Percentiles rank a stretch among this genome's conserved stretches.
Evolutionary conservation across 345 rosid species (phyloP).

Genomic region (Rhizophora apiculata): DNA sequence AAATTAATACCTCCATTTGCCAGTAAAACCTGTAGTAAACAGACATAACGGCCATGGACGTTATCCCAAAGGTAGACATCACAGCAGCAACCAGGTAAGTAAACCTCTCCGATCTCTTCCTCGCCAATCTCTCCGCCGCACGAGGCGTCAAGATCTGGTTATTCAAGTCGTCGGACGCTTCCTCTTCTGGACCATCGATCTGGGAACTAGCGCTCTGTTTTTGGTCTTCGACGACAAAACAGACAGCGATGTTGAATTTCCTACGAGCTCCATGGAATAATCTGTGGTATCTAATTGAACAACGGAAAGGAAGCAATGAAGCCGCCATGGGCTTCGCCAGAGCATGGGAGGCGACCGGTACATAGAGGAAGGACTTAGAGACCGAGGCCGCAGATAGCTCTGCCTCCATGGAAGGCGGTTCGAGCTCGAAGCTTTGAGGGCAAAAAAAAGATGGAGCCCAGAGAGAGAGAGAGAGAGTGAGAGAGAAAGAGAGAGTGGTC

Average conservation of each 20-base stretch:
- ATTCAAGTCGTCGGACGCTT: conserved; percentile 4
- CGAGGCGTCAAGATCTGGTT: conserved; percentile 21
- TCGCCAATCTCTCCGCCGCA: conserved; percentile 33
- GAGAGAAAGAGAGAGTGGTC: background rate
- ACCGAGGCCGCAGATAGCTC: conserved; percentile 48
- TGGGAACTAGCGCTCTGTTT: conserved; percentile 32
- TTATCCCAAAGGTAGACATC: conserved; percentile 54
- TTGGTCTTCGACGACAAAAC: conserved; percentile 59
- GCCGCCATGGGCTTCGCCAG: conserved; percentile 31
- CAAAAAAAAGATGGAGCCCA: background rate
- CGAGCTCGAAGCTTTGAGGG: background rate
- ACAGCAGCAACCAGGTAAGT: conserved; percentile 57
- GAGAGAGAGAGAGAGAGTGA: background rate
- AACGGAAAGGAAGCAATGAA: conserved; percentile 19
- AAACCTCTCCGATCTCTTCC: conserved; percentile 43
- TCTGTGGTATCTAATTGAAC: conserved; percentile 19
- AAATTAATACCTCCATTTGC: conserved; percentile 52
- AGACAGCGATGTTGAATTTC: conserved; percentile 42
- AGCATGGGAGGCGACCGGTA: conserved; percentile 20
- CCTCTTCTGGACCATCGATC: conserved; percentile 21
- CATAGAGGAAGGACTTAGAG: conserved; percentile 37
- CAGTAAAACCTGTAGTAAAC: conserved; percentile 61
- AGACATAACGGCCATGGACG: conserved; percentile 52
- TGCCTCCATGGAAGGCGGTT: conserved; percentile 56
- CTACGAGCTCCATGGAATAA: conserved; percentile 12